Evolutionary conservation across 2,329 filamentous ascomycete genomes (phyloP).

Genomic region (Sarocladium strictum): DNA sequence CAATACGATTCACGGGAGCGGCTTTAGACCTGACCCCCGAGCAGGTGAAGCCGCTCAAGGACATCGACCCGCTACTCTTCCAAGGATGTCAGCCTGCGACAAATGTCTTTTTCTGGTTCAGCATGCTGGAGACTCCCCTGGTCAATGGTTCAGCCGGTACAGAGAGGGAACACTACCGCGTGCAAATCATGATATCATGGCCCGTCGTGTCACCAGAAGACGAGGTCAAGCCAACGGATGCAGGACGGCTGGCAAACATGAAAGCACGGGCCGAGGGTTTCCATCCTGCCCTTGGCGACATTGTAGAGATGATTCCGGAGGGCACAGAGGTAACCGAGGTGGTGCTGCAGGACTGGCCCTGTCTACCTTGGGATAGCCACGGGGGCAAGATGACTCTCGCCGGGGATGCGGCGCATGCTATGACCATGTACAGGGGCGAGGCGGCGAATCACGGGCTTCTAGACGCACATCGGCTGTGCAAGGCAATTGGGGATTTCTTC

Average conservation of each 20-base stretch:
- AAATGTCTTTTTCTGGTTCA: slow-evolving; percentile 44
- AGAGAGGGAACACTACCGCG: slow-evolving; percentile 27
- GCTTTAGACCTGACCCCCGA: slow-evolving; percentile 29
- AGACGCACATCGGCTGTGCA: slow-evolving; percentile 25
- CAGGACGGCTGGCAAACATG: slow-evolving; percentile 31
- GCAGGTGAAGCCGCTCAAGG: slow-evolving; percentile 31
- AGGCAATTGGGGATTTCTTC: slow-evolving; percentile 16
- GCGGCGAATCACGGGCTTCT: slow-evolving; percentile 32
- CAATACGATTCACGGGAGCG: slow-evolving; percentile 30
- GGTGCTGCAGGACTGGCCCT: slow-evolving; percentile 29
- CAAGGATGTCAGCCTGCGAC: slow-evolving; percentile 45
- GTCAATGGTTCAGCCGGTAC: slow-evolving; percentile 27
- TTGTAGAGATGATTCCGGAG: slow-evolving; percentile 36
- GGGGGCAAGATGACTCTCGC: slow-evolving; percentile 39
- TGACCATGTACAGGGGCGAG: slow-evolving; percentile 46
- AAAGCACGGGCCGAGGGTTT: slow-evolving; percentile 26
- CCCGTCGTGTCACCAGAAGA: slow-evolving; percentile 24
- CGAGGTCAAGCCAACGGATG: slow-evolving; percentile 28
- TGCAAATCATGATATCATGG: slow-evolving; percentile 42
- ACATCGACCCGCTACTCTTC: slow-evolving; percentile 47
- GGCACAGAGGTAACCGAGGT: slow-evolving; percentile 27
- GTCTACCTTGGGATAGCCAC: slow-evolving; percentile 32
- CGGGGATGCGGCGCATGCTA: slow-evolving; percentile 50
- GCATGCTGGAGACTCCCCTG: slow-evolving; percentile 34
- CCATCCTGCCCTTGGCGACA: slow-evolving; percentile 30